phyloP scores from a whole-genome alignment of 495 filamentous ascomycete genomes.

The Jackrogersella minutella region DNA sequence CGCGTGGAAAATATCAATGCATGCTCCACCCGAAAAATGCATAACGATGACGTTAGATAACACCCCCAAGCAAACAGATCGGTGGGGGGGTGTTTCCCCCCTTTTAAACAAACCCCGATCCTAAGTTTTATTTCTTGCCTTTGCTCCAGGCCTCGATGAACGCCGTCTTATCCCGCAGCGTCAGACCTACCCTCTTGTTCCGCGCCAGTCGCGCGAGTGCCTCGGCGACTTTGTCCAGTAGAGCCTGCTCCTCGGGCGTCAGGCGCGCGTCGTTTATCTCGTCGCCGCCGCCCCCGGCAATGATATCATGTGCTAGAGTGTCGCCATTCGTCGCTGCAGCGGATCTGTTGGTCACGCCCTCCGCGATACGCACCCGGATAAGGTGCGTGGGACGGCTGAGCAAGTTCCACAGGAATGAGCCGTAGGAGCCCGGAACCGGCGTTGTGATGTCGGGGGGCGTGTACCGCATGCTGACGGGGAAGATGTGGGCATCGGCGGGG shows the following conservation, averaged over 20 bases:
- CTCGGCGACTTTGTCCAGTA: slow-evolving; percentile 81
- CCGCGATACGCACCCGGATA: slow-evolving; percentile 88
- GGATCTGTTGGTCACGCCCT: slow-evolving; percentile 64
- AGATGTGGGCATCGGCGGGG: slow-evolving; percentile 73
- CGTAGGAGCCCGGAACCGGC: slow-evolving; percentile 76
- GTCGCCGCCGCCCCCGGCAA: slow-evolving; percentile 46
- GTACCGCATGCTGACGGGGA: slow-evolving; percentile 88
- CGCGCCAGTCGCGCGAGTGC: slow-evolving; percentile 87
- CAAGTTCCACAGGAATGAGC: slow-evolving; percentile 81
- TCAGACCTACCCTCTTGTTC: slow-evolving; percentile 89
- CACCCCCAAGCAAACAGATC: slow-evolving; percentile 9
- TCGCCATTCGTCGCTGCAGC: slow-evolving; percentile 41
- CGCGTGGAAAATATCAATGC: slow-evolving; percentile 18
- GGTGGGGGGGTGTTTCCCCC: not conserved
- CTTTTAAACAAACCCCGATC: not conserved
- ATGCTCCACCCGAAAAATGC: slow-evolving; percentile 31
- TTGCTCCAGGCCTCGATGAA: slow-evolving; percentile 73
- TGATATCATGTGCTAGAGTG: slow-evolving; percentile 38
- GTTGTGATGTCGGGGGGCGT: slow-evolving; percentile 89
- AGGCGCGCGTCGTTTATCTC: slow-evolving; percentile 50
- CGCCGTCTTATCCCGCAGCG: slow-evolving; percentile 79
- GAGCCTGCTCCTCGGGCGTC: slow-evolving; percentile 63
- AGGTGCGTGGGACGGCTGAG: slow-evolving; percentile 86
- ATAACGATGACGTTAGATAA: slow-evolving; percentile 26
- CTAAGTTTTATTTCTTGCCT: slow-evolving; percentile 33